Percentiles rank a stretch among this genome's conserved stretches.
phyloP scores from a whole-genome alignment of 2,329 filamentous ascomycete genomes.

The Microsporum ferrugineum region DNA sequence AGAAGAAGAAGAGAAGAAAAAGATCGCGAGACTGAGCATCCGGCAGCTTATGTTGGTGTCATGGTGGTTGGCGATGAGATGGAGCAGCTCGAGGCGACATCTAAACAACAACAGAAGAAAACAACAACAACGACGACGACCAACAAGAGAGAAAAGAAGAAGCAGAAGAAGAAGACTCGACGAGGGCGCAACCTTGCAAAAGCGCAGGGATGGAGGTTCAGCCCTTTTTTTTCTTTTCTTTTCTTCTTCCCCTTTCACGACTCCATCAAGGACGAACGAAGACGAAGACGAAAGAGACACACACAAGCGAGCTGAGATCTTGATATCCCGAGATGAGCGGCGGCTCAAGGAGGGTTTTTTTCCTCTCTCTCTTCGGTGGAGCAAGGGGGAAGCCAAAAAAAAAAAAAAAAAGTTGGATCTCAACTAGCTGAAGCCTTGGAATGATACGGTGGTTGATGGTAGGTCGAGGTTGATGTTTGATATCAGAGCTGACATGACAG shows the following conservation, averaged over 20 bases:
- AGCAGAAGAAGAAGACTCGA: not conserved
- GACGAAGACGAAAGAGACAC: not conserved
- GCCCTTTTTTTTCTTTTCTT: not conserved
- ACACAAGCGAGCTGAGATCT: slow-evolving; percentile 3
- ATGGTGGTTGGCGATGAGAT: not conserved
- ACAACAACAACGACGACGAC: not conserved
- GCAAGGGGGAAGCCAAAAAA: not conserved
- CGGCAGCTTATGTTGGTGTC: not conserved
- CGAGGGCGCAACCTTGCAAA: not conserved
- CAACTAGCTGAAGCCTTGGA: not conserved
- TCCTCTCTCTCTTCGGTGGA: not conserved
- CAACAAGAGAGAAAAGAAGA: not conserved
- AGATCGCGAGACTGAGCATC: not conserved
- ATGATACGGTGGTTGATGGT: not conserved
- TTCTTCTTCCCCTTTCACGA: not conserved
- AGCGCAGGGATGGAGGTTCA: not conserved
- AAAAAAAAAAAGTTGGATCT: not conserved
- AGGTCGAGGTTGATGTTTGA: not conserved
- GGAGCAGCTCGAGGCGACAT: not conserved
- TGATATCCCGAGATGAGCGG: not conserved
- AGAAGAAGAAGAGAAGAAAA: not conserved
- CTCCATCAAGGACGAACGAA: not conserved
- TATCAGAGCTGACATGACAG: not conserved
- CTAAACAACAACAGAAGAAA: not conserved
- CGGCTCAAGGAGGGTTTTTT: slow-evolving; percentile 1